Evolutionary conservation across 495 filamentous ascomycete species (phyloP), one percentile per base, ranked within the genome.

Genomic region (Talaromyces borbonicus): DNA sequence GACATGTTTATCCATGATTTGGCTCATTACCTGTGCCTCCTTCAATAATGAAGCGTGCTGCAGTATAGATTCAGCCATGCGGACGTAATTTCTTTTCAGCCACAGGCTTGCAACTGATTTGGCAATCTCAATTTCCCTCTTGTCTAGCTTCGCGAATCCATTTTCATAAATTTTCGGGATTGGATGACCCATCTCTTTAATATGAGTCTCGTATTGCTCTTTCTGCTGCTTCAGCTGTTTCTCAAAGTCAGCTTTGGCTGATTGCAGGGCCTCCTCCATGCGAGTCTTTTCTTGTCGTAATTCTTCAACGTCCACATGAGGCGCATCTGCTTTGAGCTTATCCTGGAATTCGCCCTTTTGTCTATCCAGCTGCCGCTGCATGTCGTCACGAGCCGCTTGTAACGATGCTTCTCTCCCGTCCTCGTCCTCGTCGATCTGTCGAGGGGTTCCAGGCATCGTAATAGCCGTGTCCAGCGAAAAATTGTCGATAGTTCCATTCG

Each of bases 1-100:
- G 12, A 95, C 83, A 51, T 80, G 80, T 65, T 95, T 92, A 53
- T 92, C 88, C 75, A 98, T 85, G 50, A 89, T 87, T 48, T 95
- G 87, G 65, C 93, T 96, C 85, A 98, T 90, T 40, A 98, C 80
- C 59, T 98, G 92, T 3, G 90, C 93, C 60, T 98, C 92, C 61
- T 98, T 98, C 31, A 97, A 64, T 27, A 78, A 78, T 9, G 84
- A 79, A 6, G 90, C 90, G 62, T 93, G 79, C 52, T 93, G 87
- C 19, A 98, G 62, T 23, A 97, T 79, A 11, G 82, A 80, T 61
- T 96, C 92, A n/a, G 90, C 87, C 85, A 99, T 94, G 43, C 81
- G 81, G 40, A 97, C 85, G 52, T 93, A 95, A 52, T 81, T 87
- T 25, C 86, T 80, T 53, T 84, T 72, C 37, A 81, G 78, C 92